Percentiles rank a stretch among this genome's conserved stretches.
Conservation (phyloP, 257 asterid species). For the Solanum peruvianum region DNA sequence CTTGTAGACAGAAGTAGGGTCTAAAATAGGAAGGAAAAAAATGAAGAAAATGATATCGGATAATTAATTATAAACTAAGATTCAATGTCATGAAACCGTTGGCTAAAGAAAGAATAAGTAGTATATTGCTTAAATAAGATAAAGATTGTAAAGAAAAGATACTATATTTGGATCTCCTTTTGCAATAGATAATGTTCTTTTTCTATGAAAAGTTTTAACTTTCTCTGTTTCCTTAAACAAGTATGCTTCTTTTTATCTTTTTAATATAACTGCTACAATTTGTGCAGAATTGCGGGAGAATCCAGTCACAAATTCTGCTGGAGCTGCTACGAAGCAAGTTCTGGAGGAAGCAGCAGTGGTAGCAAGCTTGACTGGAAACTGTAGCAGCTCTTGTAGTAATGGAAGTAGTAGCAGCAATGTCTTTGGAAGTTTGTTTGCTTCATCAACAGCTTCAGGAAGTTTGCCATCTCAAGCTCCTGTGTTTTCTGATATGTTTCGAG, state of each 20-base stretch:
- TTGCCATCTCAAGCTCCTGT: conserved; percentile 36
- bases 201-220: conserved; percentile 7
- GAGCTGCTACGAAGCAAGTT: conserved; percentile 11
- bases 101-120: conserved; percentile 24
- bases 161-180: conserved; percentile 18
- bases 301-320: conserved; percentile 13
- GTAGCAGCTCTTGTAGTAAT: conserved; percentile 40
- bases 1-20: conserved; percentile 6
- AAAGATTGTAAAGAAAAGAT: conserved; percentile 11
- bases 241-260: background rate
- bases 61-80: conserved; percentile 12
- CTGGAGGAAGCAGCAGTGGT: conserved; percentile 30
- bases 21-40: background rate
- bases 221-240: conserved; percentile 6
- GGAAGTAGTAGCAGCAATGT: conserved; percentile 48
- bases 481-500: conserved; percentile 29
- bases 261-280: background rate
- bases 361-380: conserved; percentile 24
- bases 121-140: background rate
- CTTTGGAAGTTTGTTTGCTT: conserved; percentile 65
- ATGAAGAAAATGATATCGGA: background rate
- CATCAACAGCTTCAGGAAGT: conserved; percentile 47
- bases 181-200: conserved; percentile 13
- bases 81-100: conserved; percentile 21
- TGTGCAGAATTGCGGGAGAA: conserved; percentile 33